phyloP scores from a whole-genome alignment of 345 rosid species.

The rapeseed (Brassica napus) region DNA sequence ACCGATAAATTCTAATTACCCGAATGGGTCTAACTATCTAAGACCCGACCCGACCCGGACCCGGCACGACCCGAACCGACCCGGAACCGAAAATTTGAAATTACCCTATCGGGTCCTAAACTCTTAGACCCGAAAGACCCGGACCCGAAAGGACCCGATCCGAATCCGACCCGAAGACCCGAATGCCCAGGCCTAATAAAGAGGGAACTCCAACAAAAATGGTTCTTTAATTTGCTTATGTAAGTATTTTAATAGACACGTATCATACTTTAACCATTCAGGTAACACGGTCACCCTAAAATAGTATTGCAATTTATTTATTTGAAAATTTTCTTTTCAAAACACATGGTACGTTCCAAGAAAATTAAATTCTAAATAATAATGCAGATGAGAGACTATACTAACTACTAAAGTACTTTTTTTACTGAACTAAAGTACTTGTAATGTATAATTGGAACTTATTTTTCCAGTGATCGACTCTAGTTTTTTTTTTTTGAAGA shows the following conservation, averaged over 20 bases:
- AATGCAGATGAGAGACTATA: neutral
- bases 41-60: too few relatives aligned
- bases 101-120: too few relatives aligned
- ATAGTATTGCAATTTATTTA: neutral
- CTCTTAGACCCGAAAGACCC: too few relatives aligned
- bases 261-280: constrained; percentile 16
- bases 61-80: too few relatives aligned
- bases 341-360: neutral
- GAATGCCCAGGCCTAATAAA: too few relatives aligned
- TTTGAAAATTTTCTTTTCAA: neutral
- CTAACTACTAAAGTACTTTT: neutral
- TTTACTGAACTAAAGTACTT: neutral
- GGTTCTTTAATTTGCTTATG: constrained; percentile 3
- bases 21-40: too few relatives aligned
- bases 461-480: constrained; percentile 7
- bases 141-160: too few relatives aligned
- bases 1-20: too few relatives aligned
- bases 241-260: neutral
- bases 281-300: constrained; percentile 6
- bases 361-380: neutral
- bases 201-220: constrained; percentile 1
- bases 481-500: neutral
- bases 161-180: too few relatives aligned
- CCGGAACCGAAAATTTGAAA: too few relatives aligned
- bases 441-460: constrained; percentile 11